Percentiles rank a stretch among this genome's conserved stretches.
Evolutionary conservation across 2,329 filamentous ascomycete genomes (phyloP).

Genomic region (Sphaceloma murrayae): DNA sequence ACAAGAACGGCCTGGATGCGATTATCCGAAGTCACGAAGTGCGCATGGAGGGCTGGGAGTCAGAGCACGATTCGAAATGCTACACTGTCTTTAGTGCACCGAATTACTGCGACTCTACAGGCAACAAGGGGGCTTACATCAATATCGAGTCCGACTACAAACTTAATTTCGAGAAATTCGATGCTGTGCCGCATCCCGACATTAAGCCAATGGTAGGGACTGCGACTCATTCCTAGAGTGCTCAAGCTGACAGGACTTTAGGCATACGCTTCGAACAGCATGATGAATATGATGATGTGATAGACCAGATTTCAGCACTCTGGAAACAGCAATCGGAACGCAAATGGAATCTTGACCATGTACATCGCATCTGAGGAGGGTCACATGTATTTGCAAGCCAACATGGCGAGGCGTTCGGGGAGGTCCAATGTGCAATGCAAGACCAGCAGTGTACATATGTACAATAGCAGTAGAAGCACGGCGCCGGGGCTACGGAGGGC

Average conservation of each 20-base stretch:
- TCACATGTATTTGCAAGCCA: conserved; percentile 6
- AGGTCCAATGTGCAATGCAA: too few relatives aligned
- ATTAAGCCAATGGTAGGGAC: conserved; percentile 73
- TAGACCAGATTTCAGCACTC: not conserved
- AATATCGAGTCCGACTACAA: conserved; percentile 90
- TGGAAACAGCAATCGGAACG: not conserved
- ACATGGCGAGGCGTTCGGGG: conserved; percentile 15
- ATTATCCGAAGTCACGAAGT: conserved; percentile 97
- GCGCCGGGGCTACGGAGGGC: too few relatives aligned
- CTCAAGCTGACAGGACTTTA: conserved; percentile 28
- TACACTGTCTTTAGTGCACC: conserved; percentile 98
- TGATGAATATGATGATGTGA: conserved; percentile 58
- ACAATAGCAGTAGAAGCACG: too few relatives aligned
- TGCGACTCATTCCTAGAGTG: not conserved
- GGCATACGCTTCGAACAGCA: conserved; percentile 77
- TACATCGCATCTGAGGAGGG: conserved; percentile 12
- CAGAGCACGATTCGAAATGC: conserved; percentile 89
- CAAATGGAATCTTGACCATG: not conserved
- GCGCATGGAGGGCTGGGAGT: conserved; percentile 97
- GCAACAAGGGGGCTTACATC: conserved; percentile 98
- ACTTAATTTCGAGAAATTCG: conserved; percentile 85
- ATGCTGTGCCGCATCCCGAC: conserved; percentile 90
- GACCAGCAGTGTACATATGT: too few relatives aligned
- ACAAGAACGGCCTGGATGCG: conserved; percentile 87
- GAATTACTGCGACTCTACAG: conserved; percentile 93